Percentiles rank a stretch among this genome's conserved stretches.
phyloP scores from a whole-genome alignment of 257 asterid species.

The Thymus quinquecostatus region DNA sequence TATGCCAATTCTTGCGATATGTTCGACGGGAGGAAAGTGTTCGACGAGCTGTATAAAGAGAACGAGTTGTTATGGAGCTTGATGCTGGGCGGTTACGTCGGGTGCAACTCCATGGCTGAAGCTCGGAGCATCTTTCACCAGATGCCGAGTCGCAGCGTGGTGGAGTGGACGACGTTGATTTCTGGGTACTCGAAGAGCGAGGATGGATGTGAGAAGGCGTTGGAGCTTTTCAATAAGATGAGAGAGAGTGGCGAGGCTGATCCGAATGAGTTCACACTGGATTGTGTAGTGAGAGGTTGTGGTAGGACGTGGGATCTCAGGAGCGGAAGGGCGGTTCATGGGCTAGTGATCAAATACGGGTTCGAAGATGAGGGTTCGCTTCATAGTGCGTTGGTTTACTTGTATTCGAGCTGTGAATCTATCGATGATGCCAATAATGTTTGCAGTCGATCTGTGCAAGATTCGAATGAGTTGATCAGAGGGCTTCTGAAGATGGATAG shows the following conservation, averaged over 20 bases:
- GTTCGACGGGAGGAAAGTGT: constrained; percentile 55
- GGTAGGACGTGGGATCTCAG: constrained; percentile 47
- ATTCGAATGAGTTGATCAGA: constrained; percentile 52
- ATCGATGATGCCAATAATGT: constrained; percentile 59
- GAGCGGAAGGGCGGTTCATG: constrained; percentile 63
- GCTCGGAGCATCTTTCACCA: constrained; percentile 51
- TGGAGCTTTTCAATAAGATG: constrained; percentile 69
- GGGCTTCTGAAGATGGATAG: constrained; percentile 53
- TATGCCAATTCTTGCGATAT: constrained; percentile 50
- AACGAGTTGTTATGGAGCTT: constrained; percentile 72
- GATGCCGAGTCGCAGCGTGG: constrained; percentile 71
- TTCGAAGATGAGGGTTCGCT: constrained; percentile 54
- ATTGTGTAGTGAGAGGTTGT: constrained; percentile 66
- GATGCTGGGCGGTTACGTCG: constrained; percentile 74
- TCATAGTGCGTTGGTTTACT: constrained; percentile 55
- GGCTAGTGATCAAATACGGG: constrained; percentile 59
- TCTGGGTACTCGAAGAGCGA: constrained; percentile 70
- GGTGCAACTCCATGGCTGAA: constrained; percentile 54
- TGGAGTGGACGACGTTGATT: constrained; percentile 80
- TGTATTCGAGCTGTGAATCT: constrained; percentile 54
- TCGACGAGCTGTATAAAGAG: constrained; percentile 50
- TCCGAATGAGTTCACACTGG: constrained; percentile 84
- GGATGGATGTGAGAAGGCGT: constrained; percentile 54
- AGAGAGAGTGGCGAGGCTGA: constrained; percentile 45
- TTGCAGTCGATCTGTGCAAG: constrained; percentile 43